phyloP scores from a whole-genome alignment of 2,329 filamentous ascomycete genomes.

The Thielaviopsis populi region DNA sequence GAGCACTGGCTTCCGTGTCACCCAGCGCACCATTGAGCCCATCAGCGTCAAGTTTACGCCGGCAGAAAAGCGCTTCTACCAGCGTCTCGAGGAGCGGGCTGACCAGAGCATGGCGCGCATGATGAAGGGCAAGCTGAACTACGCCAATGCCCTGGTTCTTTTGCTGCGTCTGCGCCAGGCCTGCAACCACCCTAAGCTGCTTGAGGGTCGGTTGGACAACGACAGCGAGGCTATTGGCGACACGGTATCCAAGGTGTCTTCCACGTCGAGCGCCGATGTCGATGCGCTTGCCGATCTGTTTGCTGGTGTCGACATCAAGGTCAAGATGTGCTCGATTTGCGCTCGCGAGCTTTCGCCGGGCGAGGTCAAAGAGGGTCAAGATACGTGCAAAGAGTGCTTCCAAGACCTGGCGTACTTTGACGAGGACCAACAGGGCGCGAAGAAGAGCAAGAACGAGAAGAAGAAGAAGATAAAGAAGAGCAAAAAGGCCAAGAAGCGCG shows the following conservation, averaged over 20 bases:
- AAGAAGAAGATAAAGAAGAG: constrained; percentile 18
- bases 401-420: constrained; percentile 54
- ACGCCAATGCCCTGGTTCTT: constrained; percentile 83
- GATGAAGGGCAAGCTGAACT: constrained; percentile 73
- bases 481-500: constrained; percentile 18
- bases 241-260: constrained; percentile 31
- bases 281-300: constrained; percentile 79
- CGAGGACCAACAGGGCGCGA: constrained; percentile 29
- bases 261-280: constrained; percentile 46
- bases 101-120: constrained; percentile 77
- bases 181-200: constrained; percentile 84
- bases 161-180: constrained; percentile 82
- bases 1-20: constrained; percentile 69
- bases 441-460: constrained; percentile 23
- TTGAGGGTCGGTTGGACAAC: constrained; percentile 76
- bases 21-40: constrained; percentile 74
- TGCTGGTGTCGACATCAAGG: constrained; percentile 63
- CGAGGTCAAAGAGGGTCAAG: constrained; percentile 27
- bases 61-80: constrained; percentile 73
- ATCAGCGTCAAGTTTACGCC: constrained; percentile 63
- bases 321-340: constrained; percentile 73
- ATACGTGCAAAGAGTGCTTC: constrained; percentile 57
- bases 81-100: constrained; percentile 66
- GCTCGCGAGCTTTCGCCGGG: constrained; percentile 48
- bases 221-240: constrained; percentile 54